Evolutionary conservation across 1,284 basidiomycete genomes (phyloP), one percentile per base, ranked within the genome.

Genomic region (Termitomyces sp.): DNA sequence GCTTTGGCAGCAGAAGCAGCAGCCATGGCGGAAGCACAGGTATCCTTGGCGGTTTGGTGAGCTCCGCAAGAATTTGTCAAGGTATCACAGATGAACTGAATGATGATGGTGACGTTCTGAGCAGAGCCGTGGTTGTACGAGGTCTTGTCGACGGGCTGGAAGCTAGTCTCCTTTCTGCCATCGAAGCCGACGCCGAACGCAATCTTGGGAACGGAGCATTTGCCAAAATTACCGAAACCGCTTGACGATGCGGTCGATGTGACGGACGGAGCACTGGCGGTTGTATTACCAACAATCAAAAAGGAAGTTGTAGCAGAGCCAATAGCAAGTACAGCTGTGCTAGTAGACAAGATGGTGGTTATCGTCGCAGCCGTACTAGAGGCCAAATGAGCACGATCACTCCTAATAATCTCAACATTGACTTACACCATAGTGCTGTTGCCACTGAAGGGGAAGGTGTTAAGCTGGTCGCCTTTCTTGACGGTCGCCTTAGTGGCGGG

Each of bases 111-210:
- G 57, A 80, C 77, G 63, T 76, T 76, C 56, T 82, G 73, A 2
- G 81, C 81, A 12, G 78, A 80, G 24, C 73, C 76, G 59, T 81
- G 79, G 65, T 73, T 71, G 68, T 66, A 81, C 3, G 75, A 78
- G 10, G 58, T 72, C 62, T 70, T 63, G 59, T 77, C 73, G 24
- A 68, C 70, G 41, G 79, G 79, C 62, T 77, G 63, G 71, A 81
- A 83, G 64, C 74, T 75, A 12, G 80, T 82, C 61, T 84, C 84
- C 60, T 73, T 78, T 49, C 84, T 74, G 58, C 70, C 70, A 61
- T 86, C 81, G 57, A 86, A 82, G 7, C 82, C 82, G 8, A 64
- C 71, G 30, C 73, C 82, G 61, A 86, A 86, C 59, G 80, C 74
- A 58, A 88, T 83, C 65, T 82, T 67, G 12, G 82, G 82, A 28